These are phyloP conservation scores for Amesomyces nigricolor DNA, from an alignment of 2,329 filamentous ascomycete genomes.

Conservation along the genomic window DNA sequence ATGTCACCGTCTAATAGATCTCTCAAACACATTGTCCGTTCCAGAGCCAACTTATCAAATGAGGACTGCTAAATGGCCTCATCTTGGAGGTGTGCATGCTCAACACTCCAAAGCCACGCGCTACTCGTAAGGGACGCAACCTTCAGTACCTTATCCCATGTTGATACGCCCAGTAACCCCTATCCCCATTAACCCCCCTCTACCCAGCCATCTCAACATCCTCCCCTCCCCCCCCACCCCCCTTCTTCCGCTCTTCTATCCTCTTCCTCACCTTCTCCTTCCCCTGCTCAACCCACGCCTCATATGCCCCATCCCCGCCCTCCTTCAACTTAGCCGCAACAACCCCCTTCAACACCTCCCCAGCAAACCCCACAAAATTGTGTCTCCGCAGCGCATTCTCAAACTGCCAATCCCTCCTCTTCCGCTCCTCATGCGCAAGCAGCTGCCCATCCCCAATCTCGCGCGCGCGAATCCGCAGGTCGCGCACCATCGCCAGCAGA, in stretches of 20 bases:
- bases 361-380: slow-evolving; percentile 95
- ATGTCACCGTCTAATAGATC: background rate
- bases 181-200: background rate
- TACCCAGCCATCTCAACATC: slow-evolving; percentile 32
- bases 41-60: too few species aligned
- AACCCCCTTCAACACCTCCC: slow-evolving; percentile 82
- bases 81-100: background rate
- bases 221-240: slow-evolving; percentile 25
- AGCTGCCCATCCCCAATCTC: slow-evolving; percentile 79
- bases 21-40: background rate
- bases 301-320: slow-evolving; percentile 56
- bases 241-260: slow-evolving; percentile 30
- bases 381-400: slow-evolving; percentile 89
- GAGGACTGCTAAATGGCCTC: too few species aligned
- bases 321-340: slow-evolving; percentile 66
- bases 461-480: slow-evolving; percentile 68
- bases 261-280: slow-evolving; percentile 30
- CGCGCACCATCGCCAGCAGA: slow-evolving; percentile 83
- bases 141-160: background rate
- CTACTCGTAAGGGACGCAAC: background rate
- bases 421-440: slow-evolving; percentile 73
- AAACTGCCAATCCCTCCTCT: slow-evolving; percentile 83
- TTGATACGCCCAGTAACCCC: too few species aligned
- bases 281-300: slow-evolving; percentile 64
- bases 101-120: background rate